Conservation (phyloP, 2,329 filamentous ascomycete genomes). For the Leptographium radiaticola region DNA sequence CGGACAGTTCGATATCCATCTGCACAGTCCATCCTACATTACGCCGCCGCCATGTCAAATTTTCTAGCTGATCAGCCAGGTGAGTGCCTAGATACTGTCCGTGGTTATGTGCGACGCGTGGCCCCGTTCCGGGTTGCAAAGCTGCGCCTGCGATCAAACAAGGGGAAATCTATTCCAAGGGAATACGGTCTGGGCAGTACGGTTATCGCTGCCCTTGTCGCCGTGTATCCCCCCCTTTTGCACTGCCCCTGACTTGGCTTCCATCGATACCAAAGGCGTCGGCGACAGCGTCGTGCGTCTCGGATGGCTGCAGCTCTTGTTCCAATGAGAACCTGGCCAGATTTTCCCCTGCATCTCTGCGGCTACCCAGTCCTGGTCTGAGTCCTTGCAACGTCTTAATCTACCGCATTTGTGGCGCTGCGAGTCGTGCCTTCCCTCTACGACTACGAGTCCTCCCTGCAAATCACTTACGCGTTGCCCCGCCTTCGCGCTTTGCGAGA, state of each 20-base stretch:
- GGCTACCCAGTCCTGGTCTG: not conserved
- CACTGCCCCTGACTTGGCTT: not conserved
- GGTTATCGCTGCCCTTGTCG: not conserved
- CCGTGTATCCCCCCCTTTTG: not conserved
- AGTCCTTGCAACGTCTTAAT: not conserved
- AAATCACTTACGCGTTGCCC: not conserved
- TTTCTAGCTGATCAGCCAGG: constrained; percentile 9
- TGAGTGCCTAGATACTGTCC: constrained; percentile 1
- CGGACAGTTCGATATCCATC: not conserved
- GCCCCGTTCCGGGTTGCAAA: not conserved
- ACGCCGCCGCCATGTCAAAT: constrained; percentile 7
- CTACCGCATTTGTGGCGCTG: not conserved
- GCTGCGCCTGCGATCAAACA: not conserved
- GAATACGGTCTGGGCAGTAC: not conserved
- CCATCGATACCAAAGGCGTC: not conserved
- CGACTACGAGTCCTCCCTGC: not conserved
- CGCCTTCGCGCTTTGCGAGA: not conserved
- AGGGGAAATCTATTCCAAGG: not conserved
- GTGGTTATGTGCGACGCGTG: not conserved
- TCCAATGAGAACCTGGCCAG: no score
- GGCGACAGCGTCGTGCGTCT: not conserved
- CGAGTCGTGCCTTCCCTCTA: not conserved
- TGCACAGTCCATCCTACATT: not conserved
- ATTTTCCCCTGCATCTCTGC: not conserved
- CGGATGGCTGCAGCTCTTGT: no score